Percentiles rank a stretch among this genome's conserved stretches.
Evolutionary conservation across 805 yeast species (phyloP).

Genomic region (Lachancea waltii): DNA sequence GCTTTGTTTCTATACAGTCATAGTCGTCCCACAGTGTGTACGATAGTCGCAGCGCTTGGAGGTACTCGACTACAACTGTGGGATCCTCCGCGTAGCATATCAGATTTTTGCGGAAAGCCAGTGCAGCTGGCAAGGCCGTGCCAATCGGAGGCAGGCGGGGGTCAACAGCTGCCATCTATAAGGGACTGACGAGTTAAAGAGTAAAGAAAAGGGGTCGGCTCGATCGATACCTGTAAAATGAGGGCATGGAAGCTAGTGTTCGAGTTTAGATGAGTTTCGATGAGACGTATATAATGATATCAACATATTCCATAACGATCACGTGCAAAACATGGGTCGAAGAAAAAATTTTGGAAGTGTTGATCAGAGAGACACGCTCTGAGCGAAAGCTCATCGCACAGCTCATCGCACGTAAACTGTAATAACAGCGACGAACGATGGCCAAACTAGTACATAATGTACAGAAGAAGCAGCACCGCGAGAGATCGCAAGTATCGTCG

Average conservation of each 20-base stretch:
- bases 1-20: constrained; percentile 1
- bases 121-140: constrained; percentile 5
- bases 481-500: constrained; percentile 78
- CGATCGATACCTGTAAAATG: too few species aligned
- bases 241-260: too few species aligned
- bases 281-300: not conserved
- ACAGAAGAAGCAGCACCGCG: constrained; percentile 94
- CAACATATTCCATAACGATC: too few species aligned
- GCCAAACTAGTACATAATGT: constrained; percentile 79
- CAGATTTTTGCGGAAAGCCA: constrained; percentile 7
- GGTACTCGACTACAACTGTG: constrained; percentile 5
- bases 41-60: constrained; percentile 4
- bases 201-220: too few species aligned
- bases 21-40: constrained; percentile 5
- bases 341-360: not conserved
- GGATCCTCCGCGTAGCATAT: constrained; percentile 8
- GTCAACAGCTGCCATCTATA: constrained; percentile 1
- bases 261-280: not conserved
- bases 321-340: too few species aligned
- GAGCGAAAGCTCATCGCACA: constrained; percentile 7
- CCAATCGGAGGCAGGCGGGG: constrained; percentile 9
- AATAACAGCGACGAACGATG: constrained; percentile 37
- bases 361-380: not conserved
- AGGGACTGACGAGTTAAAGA: too few species aligned
- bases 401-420: too few species aligned